Evolutionary conservation across 345 rosid genomes (phyloP), one percentile per base, ranked within the genome.

Genomic region (Murraya koenigii): DNA sequence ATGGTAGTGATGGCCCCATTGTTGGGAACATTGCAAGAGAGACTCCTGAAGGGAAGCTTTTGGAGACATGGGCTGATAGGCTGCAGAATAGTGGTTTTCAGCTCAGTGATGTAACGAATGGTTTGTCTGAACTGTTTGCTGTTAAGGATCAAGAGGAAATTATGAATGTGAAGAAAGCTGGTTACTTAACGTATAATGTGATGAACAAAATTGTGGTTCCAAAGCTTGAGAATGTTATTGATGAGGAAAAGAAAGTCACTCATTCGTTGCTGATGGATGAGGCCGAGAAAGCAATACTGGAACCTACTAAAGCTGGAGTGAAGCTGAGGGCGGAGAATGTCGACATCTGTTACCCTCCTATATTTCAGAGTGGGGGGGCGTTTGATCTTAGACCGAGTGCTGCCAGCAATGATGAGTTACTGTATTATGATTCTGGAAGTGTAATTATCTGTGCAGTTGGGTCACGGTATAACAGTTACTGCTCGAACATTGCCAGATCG

Each of bases 301-400:
- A 93, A 79, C 98, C 99, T 44, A 77, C 96, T 44, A 90, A 84
- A 80, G 92, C 92, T 74, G 85, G 88, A 79, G 95, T 91, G 78
- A 95, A 94, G 90, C 87, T 93, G 80, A 94, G 82, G 90, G 87
- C 96, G 52, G 97, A 90, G 78, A 95, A 94, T 77, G 94, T 95
- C 60, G 99, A 95, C 78, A 94, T 93, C 56, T 95, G 99, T 79
- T 95, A 95, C 76, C 99, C 98, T 70, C 98, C 98, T 1, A 90
- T 95, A 69, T 94, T 95, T 79, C 99, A 94, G 81, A 95, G 98
- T 78, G 99, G 99, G 73, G 98, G 93, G 25, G 79, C 86, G 64
- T 95, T 92, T 86, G 98, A 95, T 88, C 94, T 95, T 76, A 92
- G 86, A 75, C 99, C 99, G 33, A 95, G 97, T 80, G 99, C 99